Conservation (phyloP, 208 protist genomes). For the Spongospora subterranea region DNA sequence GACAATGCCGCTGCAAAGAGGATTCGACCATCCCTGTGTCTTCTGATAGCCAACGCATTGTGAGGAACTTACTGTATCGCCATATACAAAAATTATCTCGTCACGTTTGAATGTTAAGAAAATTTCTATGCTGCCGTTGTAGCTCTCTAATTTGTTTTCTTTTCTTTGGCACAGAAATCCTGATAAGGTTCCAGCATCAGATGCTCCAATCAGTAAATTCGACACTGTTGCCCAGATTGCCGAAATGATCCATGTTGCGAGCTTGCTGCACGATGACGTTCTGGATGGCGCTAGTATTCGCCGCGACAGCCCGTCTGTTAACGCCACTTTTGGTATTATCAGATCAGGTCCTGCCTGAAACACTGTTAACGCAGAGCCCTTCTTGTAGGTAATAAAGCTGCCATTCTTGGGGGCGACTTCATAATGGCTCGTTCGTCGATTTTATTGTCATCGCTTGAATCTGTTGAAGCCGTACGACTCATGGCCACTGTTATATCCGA, state of each 20-base stretch:
- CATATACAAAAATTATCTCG: too few relatives aligned
- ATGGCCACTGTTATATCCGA: constrained; percentile 29
- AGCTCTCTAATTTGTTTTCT: not conserved
- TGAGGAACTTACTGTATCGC: not conserved
- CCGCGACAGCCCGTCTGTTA: not conserved
- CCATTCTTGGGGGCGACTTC: constrained; percentile 28
- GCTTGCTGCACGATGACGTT: constrained; percentile 40
- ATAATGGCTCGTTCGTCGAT: not conserved
- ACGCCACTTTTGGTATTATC: not conserved
- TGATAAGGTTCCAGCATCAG: not conserved
- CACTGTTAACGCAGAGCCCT: not conserved
- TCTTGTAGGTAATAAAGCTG: not conserved
- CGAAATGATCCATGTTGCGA: constrained; percentile 37
- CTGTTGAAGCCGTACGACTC: not conserved
- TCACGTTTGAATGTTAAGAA: too few relatives aligned
- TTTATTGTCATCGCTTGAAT: not conserved
- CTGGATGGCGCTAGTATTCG: constrained; percentile 15
- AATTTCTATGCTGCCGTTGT: not conserved
- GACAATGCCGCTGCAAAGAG: not conserved
- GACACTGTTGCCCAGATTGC: constrained; percentile 39
- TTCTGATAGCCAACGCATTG: constrained; percentile 9
- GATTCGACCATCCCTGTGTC: constrained; percentile 10
- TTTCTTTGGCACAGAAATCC: not conserved
- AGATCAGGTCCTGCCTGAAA: not conserved
- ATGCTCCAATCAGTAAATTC: not conserved